These are phyloP conservation scores for Ogataea degrootiae DNA, from an alignment of 805 yeast species.

Conservation along the genomic window DNA sequence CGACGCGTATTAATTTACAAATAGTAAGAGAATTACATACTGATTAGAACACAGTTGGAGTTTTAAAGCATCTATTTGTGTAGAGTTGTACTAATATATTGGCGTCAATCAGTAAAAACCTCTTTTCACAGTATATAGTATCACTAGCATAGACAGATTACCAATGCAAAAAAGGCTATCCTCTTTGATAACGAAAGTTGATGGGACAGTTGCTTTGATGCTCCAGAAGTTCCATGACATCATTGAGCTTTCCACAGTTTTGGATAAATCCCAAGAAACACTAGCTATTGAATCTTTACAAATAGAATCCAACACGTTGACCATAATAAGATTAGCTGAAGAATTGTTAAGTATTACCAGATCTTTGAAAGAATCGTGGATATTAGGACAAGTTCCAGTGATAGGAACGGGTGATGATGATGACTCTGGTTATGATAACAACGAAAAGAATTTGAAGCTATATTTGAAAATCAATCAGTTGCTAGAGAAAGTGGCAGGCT, in stretches of 20 bases:
- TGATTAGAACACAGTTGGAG: no score
- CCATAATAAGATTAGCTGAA: conserved; percentile 47
- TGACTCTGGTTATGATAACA: conserved; percentile 14
- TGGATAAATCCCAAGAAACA: conserved; percentile 30
- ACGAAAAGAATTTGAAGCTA: conserved; percentile 27
- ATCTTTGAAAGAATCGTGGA: conserved; percentile 51
- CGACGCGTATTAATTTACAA: no score
- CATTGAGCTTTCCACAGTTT: conserved; percentile 38
- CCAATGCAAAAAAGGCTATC: conserved; percentile 43
- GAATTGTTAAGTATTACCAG: conserved; percentile 47
- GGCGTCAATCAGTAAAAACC: no score
- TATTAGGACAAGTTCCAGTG: conserved; percentile 45
- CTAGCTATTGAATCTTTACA: conserved; percentile 52
- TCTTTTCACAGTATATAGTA: no score
- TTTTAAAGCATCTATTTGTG: no score
- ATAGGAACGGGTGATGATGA: conserved; percentile 13
- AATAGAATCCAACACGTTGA: conserved; percentile 48
- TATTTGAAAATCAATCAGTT: conserved; percentile 32
- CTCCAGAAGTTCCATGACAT: conserved; percentile 50
- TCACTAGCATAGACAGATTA: not conserved
- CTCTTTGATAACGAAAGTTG: conserved; percentile 42
- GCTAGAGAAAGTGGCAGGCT: conserved; percentile 31
- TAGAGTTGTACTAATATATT: no score
- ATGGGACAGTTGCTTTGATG: conserved; percentile 45
- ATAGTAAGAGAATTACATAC: no score